These are phyloP conservation scores for Talaromyces adpressus DNA, from an alignment of 495 filamentous ascomycete genomes.

Conservation along the genomic window DNA sequence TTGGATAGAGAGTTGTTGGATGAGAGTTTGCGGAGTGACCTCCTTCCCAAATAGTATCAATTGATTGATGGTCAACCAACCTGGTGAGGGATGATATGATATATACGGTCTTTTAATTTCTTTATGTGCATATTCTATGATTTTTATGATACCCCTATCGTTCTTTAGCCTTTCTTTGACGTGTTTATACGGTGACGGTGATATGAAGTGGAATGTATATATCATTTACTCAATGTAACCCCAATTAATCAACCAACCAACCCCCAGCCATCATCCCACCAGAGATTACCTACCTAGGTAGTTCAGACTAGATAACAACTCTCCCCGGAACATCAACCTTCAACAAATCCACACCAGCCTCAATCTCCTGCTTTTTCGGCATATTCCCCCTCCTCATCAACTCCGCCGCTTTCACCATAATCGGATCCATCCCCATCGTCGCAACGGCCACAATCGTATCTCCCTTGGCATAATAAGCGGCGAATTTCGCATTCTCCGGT, in stretches of 20 bases:
- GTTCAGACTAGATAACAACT: constrained; percentile 33
- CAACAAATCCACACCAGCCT: constrained; percentile 68
- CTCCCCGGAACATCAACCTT: constrained; percentile 47
- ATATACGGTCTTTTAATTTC: not conserved
- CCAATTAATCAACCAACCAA: not conserved
- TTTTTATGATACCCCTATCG: constrained; percentile 6
- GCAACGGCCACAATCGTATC: constrained; percentile 89
- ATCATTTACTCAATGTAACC: not conserved
- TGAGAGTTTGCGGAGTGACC: no score
- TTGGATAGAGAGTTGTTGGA: constrained; percentile 32
- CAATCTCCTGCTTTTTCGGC: constrained; percentile 71
- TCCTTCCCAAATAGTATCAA: no score
- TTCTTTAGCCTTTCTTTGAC: not conserved
- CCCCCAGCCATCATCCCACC: no score
- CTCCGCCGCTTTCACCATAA: constrained; percentile 76
- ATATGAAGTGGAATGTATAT: not conserved
- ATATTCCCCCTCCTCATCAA: constrained; percentile 79
- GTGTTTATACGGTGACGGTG: not conserved
- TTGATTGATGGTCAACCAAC: no score
- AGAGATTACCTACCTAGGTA: not conserved
- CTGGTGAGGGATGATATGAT: no score
- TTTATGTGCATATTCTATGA: constrained; percentile 8
- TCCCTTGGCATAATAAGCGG: constrained; percentile 81
- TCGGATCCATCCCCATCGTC: constrained; percentile 82
- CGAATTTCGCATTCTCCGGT: constrained; percentile 74